Percentiles rank a stretch among this genome's conserved stretches.
Evolutionary conservation across 2,329 filamentous ascomycete species (phyloP).

Genomic region (Trichoderma guizhouense): DNA sequence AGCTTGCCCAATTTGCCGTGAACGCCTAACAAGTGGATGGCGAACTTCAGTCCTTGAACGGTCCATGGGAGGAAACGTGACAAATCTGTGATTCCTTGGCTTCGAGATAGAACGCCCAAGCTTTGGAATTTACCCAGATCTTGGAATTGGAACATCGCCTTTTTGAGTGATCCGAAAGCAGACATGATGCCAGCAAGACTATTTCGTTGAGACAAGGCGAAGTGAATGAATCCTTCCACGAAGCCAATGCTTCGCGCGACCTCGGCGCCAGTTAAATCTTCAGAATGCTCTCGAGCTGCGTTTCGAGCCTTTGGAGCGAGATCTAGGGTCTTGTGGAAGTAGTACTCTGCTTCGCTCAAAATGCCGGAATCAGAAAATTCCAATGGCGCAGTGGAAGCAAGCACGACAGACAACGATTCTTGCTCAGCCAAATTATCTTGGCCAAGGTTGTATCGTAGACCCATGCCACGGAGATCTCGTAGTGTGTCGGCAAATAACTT

Average conservation of each 20-base stretch:
- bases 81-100: constrained; percentile 25
- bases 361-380: constrained; percentile 27
- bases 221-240: constrained; percentile 77
- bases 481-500: constrained; percentile 87
- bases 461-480: constrained; percentile 81
- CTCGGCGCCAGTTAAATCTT: constrained; percentile 80
- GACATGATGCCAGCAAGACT: constrained; percentile 42
- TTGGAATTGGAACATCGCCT: constrained; percentile 36
- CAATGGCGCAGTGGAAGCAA: constrained; percentile 55
- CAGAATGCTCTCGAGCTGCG: constrained; percentile 69
- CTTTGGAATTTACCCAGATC: constrained; percentile 32
- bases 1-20: constrained; percentile 62
- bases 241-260: constrained; percentile 75
- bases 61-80: constrained; percentile 53
- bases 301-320: constrained; percentile 65
- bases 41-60: constrained; percentile 63
- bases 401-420: constrained; percentile 63
- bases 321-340: constrained; percentile 77
- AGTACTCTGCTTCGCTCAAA: constrained; percentile 55
- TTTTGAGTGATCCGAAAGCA: constrained; percentile 39
- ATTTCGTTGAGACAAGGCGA: constrained; percentile 59
- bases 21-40: constrained; percentile 57
- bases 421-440: constrained; percentile 71
- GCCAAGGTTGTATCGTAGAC: constrained; percentile 77
- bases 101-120: constrained; percentile 24